Evolutionary conservation across 1,139 yeast genomes (phyloP).

Genomic region (Magnusiomyces ingens): DNA sequence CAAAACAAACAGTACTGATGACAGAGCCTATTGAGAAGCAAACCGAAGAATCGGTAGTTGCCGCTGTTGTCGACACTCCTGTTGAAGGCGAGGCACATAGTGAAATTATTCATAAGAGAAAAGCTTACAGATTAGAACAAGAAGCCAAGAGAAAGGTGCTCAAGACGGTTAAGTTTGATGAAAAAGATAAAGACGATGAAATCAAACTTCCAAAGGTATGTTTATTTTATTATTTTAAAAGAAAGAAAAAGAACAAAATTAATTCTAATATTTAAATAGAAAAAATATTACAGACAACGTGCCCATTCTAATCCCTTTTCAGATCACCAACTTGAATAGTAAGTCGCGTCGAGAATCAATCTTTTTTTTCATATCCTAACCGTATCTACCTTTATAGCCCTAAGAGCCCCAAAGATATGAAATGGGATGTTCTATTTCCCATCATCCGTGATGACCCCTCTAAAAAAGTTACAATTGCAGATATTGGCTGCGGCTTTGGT

Average conservation of each 20-base stretch:
- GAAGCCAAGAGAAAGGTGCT: slow-evolving; percentile 33
- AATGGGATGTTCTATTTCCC: slow-evolving; percentile 78
- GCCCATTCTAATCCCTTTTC: slow-evolving; percentile 98
- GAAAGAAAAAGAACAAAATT: neutral
- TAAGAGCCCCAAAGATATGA: slow-evolving; percentile 69
- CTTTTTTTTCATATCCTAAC: neutral
- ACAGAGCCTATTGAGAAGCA: too few relatives aligned
- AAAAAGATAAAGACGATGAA: slow-evolving; percentile 20
- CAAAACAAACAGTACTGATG: too few relatives aligned
- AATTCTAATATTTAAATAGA: slow-evolving; percentile 29
- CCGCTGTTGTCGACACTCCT: too few relatives aligned
- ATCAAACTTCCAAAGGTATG: slow-evolving; percentile 30
- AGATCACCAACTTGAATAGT: slow-evolving; percentile 83
- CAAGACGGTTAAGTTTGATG: slow-evolving; percentile 31
- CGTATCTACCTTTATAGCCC: slow-evolving; percentile 39
- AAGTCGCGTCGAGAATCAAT: slow-evolving; percentile 10
- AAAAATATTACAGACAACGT: slow-evolving; percentile 90
- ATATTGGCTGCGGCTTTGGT: slow-evolving; percentile 97
- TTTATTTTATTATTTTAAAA: neutral
- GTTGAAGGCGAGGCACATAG: neutral
- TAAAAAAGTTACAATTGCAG: slow-evolving; percentile 77
- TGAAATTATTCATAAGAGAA: slow-evolving; percentile 28
- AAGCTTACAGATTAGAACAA: slow-evolving; percentile 37
- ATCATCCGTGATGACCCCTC: slow-evolving; percentile 31
- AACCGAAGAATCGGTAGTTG: too few relatives aligned